Conservation (phyloP, 169 alveolate species). For the Plasmodium ovale region DNA sequence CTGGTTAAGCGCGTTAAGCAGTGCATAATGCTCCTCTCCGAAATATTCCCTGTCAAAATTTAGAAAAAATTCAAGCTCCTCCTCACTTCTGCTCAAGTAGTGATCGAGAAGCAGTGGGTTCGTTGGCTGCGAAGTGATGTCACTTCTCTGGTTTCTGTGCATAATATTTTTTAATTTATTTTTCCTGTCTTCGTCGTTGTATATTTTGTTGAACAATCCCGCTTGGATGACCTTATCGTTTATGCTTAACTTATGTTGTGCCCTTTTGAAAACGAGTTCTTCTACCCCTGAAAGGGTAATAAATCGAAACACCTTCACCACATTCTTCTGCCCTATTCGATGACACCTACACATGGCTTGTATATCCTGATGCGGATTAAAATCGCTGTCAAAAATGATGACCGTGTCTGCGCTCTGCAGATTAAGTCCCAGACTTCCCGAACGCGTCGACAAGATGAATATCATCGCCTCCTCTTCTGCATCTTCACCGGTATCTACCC, state of each 20-base stretch:
- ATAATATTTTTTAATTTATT: slow-evolving; percentile 45
- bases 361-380: slow-evolving; percentile 94
- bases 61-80: slow-evolving; percentile 29
- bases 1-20: not conserved
- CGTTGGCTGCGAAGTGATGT: slow-evolving; percentile 19
- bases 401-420: slow-evolving; percentile 98
- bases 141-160: slow-evolving; percentile 38
- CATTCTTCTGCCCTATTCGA: slow-evolving; percentile 93
- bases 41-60: slow-evolving; percentile 38
- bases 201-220: slow-evolving; percentile 90
- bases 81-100: slow-evolving; percentile 45
- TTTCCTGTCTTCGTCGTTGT: slow-evolving; percentile 64
- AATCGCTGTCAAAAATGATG: slow-evolving; percentile 95
- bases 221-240: slow-evolving; percentile 95
- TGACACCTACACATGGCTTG: slow-evolving; percentile 96
- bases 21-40: slow-evolving; percentile 9
- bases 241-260: slow-evolving; percentile 91
- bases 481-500: not conserved
- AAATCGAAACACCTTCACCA: slow-evolving; percentile 92
- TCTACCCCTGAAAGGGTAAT: slow-evolving; percentile 91
- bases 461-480: slow-evolving; percentile 61
- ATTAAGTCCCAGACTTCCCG: slow-evolving; percentile 99
- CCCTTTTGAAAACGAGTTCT: slow-evolving; percentile 91
- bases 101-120: slow-evolving; percentile 41
- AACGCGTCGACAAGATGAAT: slow-evolving; percentile 94